phyloP scores from a whole-genome alignment of 371 early-diverging fungal species.

The Saksenaea vasiformis region DNA sequence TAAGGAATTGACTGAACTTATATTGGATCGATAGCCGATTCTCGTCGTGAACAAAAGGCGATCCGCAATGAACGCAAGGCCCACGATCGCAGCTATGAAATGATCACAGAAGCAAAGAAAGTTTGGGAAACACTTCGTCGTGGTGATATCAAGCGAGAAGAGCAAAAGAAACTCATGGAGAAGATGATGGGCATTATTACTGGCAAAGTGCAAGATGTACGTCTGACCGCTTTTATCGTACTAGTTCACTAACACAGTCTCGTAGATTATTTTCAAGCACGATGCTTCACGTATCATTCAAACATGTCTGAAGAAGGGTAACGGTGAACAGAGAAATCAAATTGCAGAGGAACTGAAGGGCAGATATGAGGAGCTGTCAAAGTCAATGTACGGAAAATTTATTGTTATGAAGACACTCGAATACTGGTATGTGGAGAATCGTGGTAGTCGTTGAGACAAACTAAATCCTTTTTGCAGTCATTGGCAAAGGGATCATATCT shows the following conservation, averaged over 20 bases:
- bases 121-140: slow-evolving; percentile 89
- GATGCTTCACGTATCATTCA: slow-evolving; percentile 95
- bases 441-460: no score
- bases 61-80: slow-evolving; percentile 70
- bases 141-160: slow-evolving; percentile 66
- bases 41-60: slow-evolving; percentile 50
- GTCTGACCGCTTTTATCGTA: background rate
- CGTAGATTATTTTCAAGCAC: slow-evolving; percentile 88
- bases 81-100: slow-evolving; percentile 69
- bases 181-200: slow-evolving; percentile 80
- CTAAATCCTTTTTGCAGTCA: slow-evolving; percentile 46
- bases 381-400: slow-evolving; percentile 87
- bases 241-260: background rate
- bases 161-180: slow-evolving; percentile 68
- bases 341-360: slow-evolving; percentile 86
- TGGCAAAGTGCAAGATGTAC: slow-evolving; percentile 83
- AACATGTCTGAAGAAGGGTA: slow-evolving; percentile 89
- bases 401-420: slow-evolving; percentile 86
- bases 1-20: background rate
- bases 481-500: slow-evolving; percentile 69
- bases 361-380: slow-evolving; percentile 71
- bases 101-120: slow-evolving; percentile 76
- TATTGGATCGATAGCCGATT: slow-evolving; percentile 16
- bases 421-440: slow-evolving; percentile 60
- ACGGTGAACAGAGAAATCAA: slow-evolving; percentile 69